Conservation (phyloP, 2,329 filamentous ascomycete species). For the Penicillium oxalicum region DNA sequence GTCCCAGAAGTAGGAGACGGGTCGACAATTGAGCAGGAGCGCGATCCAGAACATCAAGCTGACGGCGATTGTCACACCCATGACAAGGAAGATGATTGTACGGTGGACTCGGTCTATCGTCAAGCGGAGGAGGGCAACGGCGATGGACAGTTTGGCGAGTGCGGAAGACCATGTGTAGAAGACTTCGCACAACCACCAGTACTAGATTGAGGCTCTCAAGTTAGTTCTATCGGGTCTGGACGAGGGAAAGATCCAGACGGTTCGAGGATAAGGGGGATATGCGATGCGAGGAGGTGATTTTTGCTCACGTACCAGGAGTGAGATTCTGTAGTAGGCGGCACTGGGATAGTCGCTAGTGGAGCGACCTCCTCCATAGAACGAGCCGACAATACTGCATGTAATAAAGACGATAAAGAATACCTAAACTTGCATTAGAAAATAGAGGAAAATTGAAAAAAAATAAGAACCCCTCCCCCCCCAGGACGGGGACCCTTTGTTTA, state of each 20-base stretch:
- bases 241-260: no score
- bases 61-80: slow-evolving; percentile 37
- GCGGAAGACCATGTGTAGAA: slow-evolving; percentile 43
- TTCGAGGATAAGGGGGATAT: no score
- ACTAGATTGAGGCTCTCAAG: slow-evolving; percentile 1
- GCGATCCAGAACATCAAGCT: slow-evolving; percentile 44
- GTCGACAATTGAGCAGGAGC: slow-evolving; percentile 45
- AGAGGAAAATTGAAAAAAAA: background rate
- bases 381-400: slow-evolving; percentile 2
- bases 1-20: slow-evolving; percentile 47
- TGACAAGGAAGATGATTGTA: slow-evolving; percentile 40
- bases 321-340: slow-evolving; percentile 2
- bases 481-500: background rate
- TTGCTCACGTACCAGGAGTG: slow-evolving; percentile 7
- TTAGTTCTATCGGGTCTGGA: background rate
- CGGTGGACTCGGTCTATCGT: slow-evolving; percentile 39
- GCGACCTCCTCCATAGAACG: slow-evolving; percentile 8
- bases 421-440: background rate
- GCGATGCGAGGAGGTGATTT: no score
- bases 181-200: slow-evolving; percentile 47
- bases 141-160: slow-evolving; percentile 45
- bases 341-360: slow-evolving; percentile 4
- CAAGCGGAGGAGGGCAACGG: slow-evolving; percentile 46
- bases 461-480: no score
- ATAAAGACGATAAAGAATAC: slow-evolving; percentile 4